Percentiles rank a stretch among this genome's conserved stretches.
phyloP scores from a whole-genome alignment of 306 rosid species.

The Dryas drummondii region DNA sequence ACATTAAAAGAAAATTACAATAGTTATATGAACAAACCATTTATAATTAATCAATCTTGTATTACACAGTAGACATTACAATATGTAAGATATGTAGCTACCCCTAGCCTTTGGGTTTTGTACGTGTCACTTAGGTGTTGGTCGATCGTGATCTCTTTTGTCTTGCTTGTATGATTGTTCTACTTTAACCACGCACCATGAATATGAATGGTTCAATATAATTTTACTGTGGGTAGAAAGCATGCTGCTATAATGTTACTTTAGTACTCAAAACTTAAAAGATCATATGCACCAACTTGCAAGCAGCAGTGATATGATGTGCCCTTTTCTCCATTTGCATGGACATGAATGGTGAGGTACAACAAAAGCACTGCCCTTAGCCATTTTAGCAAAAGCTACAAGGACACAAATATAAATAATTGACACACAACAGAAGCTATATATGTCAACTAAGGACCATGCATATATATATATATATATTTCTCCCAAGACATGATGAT shows the following conservation, averaged over 20 bases:
- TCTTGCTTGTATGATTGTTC: background rate
- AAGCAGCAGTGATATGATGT: background rate
- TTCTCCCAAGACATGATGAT: too few species aligned
- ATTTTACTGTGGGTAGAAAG: background rate
- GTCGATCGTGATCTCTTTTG: background rate
- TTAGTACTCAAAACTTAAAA: background rate
- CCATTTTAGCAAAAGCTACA: background rate
- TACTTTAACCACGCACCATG: conserved; percentile 8
- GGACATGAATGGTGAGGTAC: background rate
- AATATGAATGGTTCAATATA: conserved; percentile 1
- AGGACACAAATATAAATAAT: background rate
- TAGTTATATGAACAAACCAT: too few species aligned
- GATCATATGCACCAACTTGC: background rate
- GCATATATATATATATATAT: too few species aligned
- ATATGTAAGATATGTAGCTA: too few species aligned
- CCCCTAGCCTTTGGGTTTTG: background rate
- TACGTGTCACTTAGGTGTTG: background rate
- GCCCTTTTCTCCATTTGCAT: background rate
- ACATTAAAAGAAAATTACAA: too few species aligned
- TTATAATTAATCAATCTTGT: too few species aligned
- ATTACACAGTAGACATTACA: too few species aligned
- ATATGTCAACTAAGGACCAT: too few species aligned
- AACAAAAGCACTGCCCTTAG: background rate
- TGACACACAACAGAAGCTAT: background rate
- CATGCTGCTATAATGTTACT: conserved; percentile 6